Conservation (phyloP, 2,329 filamentous ascomycete genomes). For the Periconia macrospinosa region DNA sequence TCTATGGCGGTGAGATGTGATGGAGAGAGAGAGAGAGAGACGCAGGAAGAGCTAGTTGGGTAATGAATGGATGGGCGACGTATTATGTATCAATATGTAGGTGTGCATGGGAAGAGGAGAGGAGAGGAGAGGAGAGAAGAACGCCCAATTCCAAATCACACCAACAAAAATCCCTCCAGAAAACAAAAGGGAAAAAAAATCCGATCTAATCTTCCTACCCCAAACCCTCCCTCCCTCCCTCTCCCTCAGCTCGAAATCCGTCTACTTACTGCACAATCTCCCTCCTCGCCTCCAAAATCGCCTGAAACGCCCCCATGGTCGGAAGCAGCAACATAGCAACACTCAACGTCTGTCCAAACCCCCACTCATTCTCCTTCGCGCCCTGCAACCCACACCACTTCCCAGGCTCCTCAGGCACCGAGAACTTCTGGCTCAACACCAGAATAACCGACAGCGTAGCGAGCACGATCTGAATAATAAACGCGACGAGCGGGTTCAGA, state of each 20-base stretch:
- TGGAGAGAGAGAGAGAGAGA: no score
- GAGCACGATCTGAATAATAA: constrained; percentile 28
- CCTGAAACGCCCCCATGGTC: constrained; percentile 26
- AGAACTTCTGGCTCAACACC: constrained; percentile 33
- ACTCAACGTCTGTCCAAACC: constrained; percentile 35
- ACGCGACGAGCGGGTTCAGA: constrained; percentile 29
- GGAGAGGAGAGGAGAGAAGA: no score
- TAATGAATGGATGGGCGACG: no score
- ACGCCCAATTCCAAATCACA: no score
- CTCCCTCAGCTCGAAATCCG: neutral
- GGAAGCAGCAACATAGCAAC: constrained; percentile 32
- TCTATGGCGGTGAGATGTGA: no score
- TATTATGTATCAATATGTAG: no score
- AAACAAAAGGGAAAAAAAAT: no score
- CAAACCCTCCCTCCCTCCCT: neutral
- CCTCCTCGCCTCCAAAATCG: constrained; percentile 31
- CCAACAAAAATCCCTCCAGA: no score
- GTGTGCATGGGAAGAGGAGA: no score
- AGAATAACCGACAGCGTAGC: constrained; percentile 24
- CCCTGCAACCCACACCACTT: constrained; percentile 28
- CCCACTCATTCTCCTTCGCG: constrained; percentile 29
- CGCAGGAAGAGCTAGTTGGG: no score
- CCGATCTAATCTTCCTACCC: no score
- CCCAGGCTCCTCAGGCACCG: constrained; percentile 16
- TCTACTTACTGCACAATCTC: constrained; percentile 16